A percentile compares a stretch with the other conserved stretches of the same genome.
Conservation (phyloP, 208 protist species). For the Angomonas desouzai region DNA sequence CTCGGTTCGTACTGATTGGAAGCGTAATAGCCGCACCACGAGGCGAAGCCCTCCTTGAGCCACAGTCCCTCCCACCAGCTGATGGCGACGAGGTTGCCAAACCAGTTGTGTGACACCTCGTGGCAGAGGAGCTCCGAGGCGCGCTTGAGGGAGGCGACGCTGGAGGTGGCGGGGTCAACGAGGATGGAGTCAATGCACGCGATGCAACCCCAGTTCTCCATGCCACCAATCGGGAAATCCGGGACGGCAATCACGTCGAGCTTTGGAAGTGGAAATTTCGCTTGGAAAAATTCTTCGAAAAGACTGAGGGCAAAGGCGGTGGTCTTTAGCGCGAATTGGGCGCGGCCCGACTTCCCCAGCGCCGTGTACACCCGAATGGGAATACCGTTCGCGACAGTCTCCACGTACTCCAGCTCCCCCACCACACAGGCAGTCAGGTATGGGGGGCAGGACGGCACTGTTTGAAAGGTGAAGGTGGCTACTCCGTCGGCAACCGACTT, state of each 20-base stretch:
- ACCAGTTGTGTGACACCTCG: slow-evolving; percentile 98
- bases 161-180: slow-evolving; percentile 61
- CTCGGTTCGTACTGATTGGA: slow-evolving; percentile 71
- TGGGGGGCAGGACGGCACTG: slow-evolving; percentile 88
- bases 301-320: slow-evolving; percentile 71
- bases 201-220: slow-evolving; percentile 97
- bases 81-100: slow-evolving; percentile 98
- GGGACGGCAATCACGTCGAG: slow-evolving; percentile 96
- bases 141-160: slow-evolving; percentile 60
- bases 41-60: slow-evolving; percentile 99
- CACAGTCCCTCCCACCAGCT: slow-evolving; percentile 98
- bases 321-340: slow-evolving; percentile 80
- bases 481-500: slow-evolving; percentile 30
- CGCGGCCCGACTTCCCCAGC: slow-evolving; percentile 56
- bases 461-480: slow-evolving; percentile 77
- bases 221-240: slow-evolving; percentile 96
- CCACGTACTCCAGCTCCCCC: slow-evolving; percentile 89
- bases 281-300: slow-evolving; percentile 88
- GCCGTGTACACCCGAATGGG: slow-evolving; percentile 73
- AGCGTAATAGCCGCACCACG: slow-evolving; percentile 92
- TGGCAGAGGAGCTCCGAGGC: slow-evolving; percentile 92
- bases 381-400: slow-evolving; percentile 49
- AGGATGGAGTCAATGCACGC: slow-evolving; percentile 91
- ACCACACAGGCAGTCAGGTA: slow-evolving; percentile 96
- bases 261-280: slow-evolving; percentile 94